Base-by-base conservation (phyloP, 2,329 filamentous ascomycete species). In the Alternaria atra region DNA sequence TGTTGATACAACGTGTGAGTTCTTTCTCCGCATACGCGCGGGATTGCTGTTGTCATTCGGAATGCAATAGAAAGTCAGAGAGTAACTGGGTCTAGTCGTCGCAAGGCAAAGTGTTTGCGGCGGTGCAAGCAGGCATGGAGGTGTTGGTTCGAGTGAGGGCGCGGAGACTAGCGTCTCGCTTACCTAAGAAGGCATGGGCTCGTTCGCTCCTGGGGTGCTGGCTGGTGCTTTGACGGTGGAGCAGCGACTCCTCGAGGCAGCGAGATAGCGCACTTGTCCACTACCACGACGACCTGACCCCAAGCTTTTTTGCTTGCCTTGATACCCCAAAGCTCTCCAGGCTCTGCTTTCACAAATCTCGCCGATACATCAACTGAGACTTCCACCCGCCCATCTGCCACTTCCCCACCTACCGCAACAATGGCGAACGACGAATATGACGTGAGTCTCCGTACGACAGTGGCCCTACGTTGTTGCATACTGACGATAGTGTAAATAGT, bases 341-440 rank as follows among this genome's bases (percentile, higher is more conserved):
- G 17, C 58, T 57, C 29, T 55, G 23, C 17, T 15, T 34, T 29
- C 27, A 44, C 29, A 10, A 46, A 9, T 4, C 25, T 34, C 53
- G 32, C 34, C 20, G 17, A 42, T 29, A 40, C 34, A n/a, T 17
- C 53, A 23, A 29, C 32, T 47, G 42, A 32, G n/a, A 42, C 35
- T 20, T 53, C 55, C 25, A 43, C n/a, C 56, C 20, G 48, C 52
- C 60, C 54, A 35, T 42, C 63, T 50, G 46, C 32, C 46, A 35
- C 58, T 47, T 64, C 73, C 67, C 66, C 70, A 62, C 70, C 69
- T 73, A 77, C 75, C 65, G 68, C 75, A 77, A 73, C 74, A 57
- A 99, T 98, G 95, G 95, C 94, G 79, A 99, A 98, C 90, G 95
- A 99, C 88, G 95, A 99, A 87, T 99, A 99, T 86, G 95, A 99